These are phyloP conservation scores for Fusarium nodosum DNA, from an alignment of 2,329 filamentous ascomycete species.

Conservation along the genomic window DNA sequence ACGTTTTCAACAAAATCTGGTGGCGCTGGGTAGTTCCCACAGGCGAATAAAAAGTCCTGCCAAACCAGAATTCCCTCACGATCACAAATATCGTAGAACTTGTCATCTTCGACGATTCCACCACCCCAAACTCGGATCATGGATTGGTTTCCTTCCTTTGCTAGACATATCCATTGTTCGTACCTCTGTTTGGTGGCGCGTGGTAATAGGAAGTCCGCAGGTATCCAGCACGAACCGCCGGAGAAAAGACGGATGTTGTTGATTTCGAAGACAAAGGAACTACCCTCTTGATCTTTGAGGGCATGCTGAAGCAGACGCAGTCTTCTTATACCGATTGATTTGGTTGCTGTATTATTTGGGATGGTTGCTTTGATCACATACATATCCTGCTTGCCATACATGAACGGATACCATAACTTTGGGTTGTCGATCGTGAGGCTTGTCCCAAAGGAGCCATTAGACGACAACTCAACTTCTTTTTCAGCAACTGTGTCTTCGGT, in stretches of 20 bases:
- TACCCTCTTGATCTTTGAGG: background rate
- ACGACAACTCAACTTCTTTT: accelerated
- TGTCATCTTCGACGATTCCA: background rate
- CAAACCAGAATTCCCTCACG: slow-evolving; percentile 13
- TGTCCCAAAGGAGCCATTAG: accelerated
- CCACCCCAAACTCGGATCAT: slow-evolving; percentile 24
- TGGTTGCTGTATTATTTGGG: accelerated
- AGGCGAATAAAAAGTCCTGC: slow-evolving; percentile 22
- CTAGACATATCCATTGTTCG: slow-evolving; percentile 6
- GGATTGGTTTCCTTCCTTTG: slow-evolving; percentile 3
- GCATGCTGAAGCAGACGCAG: background rate
- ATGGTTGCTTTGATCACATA: background rate
- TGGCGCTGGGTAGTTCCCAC: slow-evolving; percentile 5
- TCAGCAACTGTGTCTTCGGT: background rate
- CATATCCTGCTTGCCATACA: slow-evolving; percentile 1
- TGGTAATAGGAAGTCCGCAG: slow-evolving; percentile 1
- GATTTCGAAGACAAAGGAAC: slow-evolving; percentile 13
- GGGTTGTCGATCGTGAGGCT: background rate
- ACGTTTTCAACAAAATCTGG: slow-evolving; percentile 1
- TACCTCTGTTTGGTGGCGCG: background rate
- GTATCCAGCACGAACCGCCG: slow-evolving; percentile 7
- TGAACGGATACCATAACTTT: slow-evolving; percentile 6
- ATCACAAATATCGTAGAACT: background rate
- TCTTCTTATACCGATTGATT: background rate
- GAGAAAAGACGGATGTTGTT: slow-evolving; percentile 16